Base-by-base conservation (phyloP, 1,139 yeast genomes). In the Yamadazyma songkhlaensis region DNA sequence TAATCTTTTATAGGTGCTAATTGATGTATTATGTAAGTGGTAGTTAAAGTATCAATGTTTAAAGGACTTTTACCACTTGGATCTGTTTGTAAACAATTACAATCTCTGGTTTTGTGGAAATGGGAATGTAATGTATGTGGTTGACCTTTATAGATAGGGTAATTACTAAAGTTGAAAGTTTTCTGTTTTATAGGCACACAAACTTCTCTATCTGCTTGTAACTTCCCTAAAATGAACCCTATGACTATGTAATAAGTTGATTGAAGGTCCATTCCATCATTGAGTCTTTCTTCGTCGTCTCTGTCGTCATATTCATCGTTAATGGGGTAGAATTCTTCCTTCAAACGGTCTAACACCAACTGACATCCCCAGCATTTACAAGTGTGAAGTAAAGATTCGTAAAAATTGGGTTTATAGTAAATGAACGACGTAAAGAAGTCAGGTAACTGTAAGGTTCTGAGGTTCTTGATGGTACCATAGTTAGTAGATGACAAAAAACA, bases 371-470 rank as follows among this genome's bases (percentile, higher is more conserved):
- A 45, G 39, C 73, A 67, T 36, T 47, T 47, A 43, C 73, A 67
- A 5, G 68, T 62, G 45, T 67, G 72, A 20, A 67, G 45, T 21
- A 65, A 52, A 3, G 67, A 59, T 43, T 60, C 60, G 47, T 54
- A 61, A 39, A 67, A 67, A 39, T 61, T 62, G 3, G 70, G 70
- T 41, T 65, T 60, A 42, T 67, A 67, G 46, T 64, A 67, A 25
- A 67, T 52, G 45, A 66, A 67, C 3, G 69, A 62, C 1, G 71
- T 65, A 34, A 67, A 51, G 40, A 67, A 66, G 43, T 67, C 72
- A 2, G 67, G 66, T 15, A 66, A 43, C 40, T 62, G 66, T 26
- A 66, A 46, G 2, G 62, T 55, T 29, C 47, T 54, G 28, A 67
- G 46, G 29, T 51, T 57, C n/a, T 29, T 32, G 7, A 48, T 40